Conservation (phyloP, 768 basidiomycete species). For the Kwoniella sp. region DNA sequence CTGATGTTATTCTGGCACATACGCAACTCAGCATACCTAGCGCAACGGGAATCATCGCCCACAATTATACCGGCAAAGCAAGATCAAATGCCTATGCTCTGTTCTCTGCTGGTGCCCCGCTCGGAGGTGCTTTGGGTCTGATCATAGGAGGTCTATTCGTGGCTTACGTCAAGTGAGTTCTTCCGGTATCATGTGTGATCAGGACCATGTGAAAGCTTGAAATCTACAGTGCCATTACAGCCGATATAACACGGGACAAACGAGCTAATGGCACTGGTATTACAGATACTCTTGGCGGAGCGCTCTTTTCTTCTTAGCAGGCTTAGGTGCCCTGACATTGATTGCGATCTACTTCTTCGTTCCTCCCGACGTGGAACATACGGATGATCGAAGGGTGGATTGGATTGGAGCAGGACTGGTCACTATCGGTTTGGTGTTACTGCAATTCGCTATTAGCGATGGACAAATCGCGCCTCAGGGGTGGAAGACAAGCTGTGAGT, state of each 20-base stretch:
- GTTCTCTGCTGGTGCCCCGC: constrained; percentile 79
- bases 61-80: constrained; percentile 70
- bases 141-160: constrained; percentile 73
- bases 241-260: too few species aligned
- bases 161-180: constrained; percentile 59
- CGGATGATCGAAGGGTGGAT: constrained; percentile 61
- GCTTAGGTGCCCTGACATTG: constrained; percentile 62
- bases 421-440: constrained; percentile 68
- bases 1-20: too few species aligned
- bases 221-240: too few species aligned
- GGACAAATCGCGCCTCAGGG: constrained; percentile 64
- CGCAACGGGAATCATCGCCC: constrained; percentile 74
- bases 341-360: constrained; percentile 65
- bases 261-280: not conserved
- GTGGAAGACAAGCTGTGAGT: constrained; percentile 66
- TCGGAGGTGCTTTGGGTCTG: constrained; percentile 73
- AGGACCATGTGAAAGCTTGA: too few species aligned
- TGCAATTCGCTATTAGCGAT: constrained; percentile 73
- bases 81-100: constrained; percentile 78
- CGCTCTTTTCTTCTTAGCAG: constrained; percentile 65
- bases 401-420: constrained; percentile 73
- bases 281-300: constrained; percentile 65
- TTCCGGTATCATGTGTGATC: not conserved
- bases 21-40: constrained; percentile 42
- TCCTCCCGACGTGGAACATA: constrained; percentile 61